Percentiles rank a stretch among this genome's conserved stretches.
Evolutionary conservation across 768 basidiomycete genomes (phyloP).

Genomic region (Termitomyces sp.): DNA sequence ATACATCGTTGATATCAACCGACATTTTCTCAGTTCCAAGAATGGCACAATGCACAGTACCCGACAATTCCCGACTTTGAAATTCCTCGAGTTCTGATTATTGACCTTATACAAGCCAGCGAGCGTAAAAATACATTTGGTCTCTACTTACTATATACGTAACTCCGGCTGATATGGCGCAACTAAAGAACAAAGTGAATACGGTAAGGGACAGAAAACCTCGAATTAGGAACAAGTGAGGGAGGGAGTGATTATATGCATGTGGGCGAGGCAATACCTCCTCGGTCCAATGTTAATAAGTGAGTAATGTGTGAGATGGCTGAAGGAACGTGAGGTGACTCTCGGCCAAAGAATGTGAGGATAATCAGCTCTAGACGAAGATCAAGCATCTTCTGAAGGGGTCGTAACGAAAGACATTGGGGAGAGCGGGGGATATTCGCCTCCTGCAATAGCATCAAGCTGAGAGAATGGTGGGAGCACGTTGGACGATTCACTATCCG

Average conservation of each 20-base stretch:
- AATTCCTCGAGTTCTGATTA: slow-evolving; percentile 11
- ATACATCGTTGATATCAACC: background rate
- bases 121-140: slow-evolving; percentile 55
- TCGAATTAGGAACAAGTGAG: slow-evolving; percentile 27
- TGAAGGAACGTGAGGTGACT: slow-evolving; percentile 23
- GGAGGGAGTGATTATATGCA: slow-evolving; percentile 36
- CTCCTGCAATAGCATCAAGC: slow-evolving; percentile 80
- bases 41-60: too few relatives aligned
- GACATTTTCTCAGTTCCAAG: background rate
- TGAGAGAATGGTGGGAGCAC: slow-evolving; percentile 64
- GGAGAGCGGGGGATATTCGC: slow-evolving; percentile 69
- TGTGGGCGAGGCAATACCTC: slow-evolving; percentile 39
- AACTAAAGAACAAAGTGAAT: slow-evolving; percentile 44
- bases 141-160: slow-evolving; percentile 51
- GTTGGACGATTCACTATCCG: slow-evolving; percentile 28
- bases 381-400: slow-evolving; percentile 46
- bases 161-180: slow-evolving; percentile 43
- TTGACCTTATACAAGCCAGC: slow-evolving; percentile 28
- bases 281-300: slow-evolving; percentile 37
- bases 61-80: background rate
- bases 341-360: slow-evolving; percentile 24
- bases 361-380: slow-evolving; percentile 16
- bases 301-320: slow-evolving; percentile 23
- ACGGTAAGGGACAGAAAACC: slow-evolving; percentile 30
- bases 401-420: slow-evolving; percentile 65